Conservation (phyloP, 2,329 filamentous ascomycete species). For the Lasiodiplodia sp. region DNA sequence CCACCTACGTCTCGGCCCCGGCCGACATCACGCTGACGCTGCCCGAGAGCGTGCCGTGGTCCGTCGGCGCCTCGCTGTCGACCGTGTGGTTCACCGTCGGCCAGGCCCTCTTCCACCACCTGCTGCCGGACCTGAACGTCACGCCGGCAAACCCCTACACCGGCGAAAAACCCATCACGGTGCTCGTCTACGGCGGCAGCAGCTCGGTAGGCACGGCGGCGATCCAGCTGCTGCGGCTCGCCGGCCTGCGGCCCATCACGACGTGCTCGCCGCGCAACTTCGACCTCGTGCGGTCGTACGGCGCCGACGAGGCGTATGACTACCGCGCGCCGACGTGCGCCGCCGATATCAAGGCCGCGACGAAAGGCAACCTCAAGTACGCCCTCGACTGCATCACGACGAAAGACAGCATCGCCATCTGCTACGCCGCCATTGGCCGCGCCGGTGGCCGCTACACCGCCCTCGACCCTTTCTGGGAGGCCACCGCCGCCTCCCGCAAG, state of each 20-base stretch:
- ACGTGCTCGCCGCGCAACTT: conserved; percentile 54
- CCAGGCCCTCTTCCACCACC: not conserved
- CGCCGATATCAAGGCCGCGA: conserved; percentile 46
- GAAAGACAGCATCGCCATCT: conserved; percentile 44
- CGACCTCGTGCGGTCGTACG: not conserved
- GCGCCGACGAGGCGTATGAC: conserved; percentile 3
- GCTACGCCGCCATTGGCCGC: conserved; percentile 39
- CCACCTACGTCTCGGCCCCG: not conserved
- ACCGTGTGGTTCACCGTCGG: not conserved
- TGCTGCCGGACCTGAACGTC: too few species aligned
- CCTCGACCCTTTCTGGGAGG: too few species aligned
- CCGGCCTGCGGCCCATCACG: conserved; percentile 52
- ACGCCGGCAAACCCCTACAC: too few species aligned
- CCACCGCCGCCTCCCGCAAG: too few species aligned
- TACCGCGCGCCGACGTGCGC: conserved; percentile 41
- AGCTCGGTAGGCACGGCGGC: conserved; percentile 54
- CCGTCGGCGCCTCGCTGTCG: conserved; percentile 25
- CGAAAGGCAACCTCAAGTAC: conserved; percentile 37
- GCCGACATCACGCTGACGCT: not conserved
- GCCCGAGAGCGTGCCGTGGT: not conserved
- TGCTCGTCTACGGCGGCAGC: conserved; percentile 57
- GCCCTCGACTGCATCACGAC: conserved; percentile 28
- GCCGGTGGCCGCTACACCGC: too few species aligned
- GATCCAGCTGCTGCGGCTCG: conserved; percentile 49
- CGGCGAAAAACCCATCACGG: not conserved